Base-by-base conservation (phyloP, 2,329 filamentous ascomycete genomes). In the Monilinia vaccinii-corymbosi region DNA sequence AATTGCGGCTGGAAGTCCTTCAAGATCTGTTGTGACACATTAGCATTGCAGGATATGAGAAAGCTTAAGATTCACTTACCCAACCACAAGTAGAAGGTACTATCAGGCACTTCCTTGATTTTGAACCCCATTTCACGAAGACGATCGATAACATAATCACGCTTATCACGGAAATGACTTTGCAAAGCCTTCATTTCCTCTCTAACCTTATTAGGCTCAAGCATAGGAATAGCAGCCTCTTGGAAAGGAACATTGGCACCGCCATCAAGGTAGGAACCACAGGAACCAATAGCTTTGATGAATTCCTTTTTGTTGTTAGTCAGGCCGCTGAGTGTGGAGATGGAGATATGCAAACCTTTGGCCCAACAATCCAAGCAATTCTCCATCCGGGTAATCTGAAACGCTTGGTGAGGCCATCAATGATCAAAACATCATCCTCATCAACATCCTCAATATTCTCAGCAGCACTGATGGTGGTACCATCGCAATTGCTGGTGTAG, bases 321-420 rank as follows among this genome's bases (percentile, higher is more conserved):
- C 34, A 56, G 21, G 38, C 7, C 11, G 5, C 16, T 21, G 14
- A 21, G 10, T 1, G n/a, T 31, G 40, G 14, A 10, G 46, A 34
- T 4, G 36, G n/a, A 21, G 47, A 5, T 8, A 28, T 28, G 28
- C 48, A 48, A 61, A 68, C 68, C 64, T 96, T 97, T 66, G 93
- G 93, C 1, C 93, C 93, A 59, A 97, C 74, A 67, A 97, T 91
- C 93, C 93, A 97, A 8, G 93, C 92, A 47, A 97, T 92, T 72
- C 93, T 88, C 91, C 93, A 97, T 63, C 93, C 93, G 1, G 93
- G 93, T 36, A 97, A 85, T 67, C 93, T 87, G 82, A 97, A 97
- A 63, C 93, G 88, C 82, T 97, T 97, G 68, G 93, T 97, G 31
- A 97, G 81, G 53, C 93, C 93, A 72, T 97, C 93, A 66, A 97